A percentile compares a stretch with the other conserved stretches of the same genome.
Evolutionary conservation across 176 grass and related monocot genomes (phyloP).

Genomic region (Elymus sibiricus): DNA sequence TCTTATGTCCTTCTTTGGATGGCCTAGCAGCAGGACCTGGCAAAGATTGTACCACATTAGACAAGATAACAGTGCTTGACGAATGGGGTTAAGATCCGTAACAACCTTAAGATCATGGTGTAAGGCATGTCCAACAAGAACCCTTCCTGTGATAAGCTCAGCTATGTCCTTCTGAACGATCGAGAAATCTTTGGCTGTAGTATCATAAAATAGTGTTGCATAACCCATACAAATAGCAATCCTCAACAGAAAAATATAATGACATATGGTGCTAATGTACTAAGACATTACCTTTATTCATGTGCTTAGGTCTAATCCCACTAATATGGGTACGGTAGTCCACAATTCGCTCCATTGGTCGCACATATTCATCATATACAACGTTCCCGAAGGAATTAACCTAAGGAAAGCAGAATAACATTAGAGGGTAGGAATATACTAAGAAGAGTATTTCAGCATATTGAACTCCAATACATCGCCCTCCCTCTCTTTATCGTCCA

Average conservation of each 20-base stretch:
- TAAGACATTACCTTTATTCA: slow-evolving; percentile 67
- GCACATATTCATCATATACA: slow-evolving; percentile 82
- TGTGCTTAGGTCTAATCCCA: slow-evolving; percentile 89
- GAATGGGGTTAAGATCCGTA: neutral
- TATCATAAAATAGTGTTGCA: slow-evolving; percentile 28
- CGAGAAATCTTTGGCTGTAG: slow-evolving; percentile 78
- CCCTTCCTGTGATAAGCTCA: slow-evolving; percentile 77
- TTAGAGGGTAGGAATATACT: neutral
- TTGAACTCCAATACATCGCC: neutral
- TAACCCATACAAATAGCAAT: slow-evolving; percentile 5
- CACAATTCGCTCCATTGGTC: slow-evolving; percentile 67
- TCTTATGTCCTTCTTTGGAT: slow-evolving; percentile 81
- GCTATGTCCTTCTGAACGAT: slow-evolving; percentile 65
- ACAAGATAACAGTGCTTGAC: slow-evolving; percentile 12
- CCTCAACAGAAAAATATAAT: neutral
- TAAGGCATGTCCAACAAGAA: slow-evolving; percentile 94
- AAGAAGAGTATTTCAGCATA: neutral
- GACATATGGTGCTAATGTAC: neutral
- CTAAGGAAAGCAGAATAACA: slow-evolving; percentile 39
- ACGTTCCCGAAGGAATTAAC: slow-evolving; percentile 85
- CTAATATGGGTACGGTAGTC: slow-evolving; percentile 88
- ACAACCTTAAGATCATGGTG: slow-evolving; percentile 95
- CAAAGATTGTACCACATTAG: slow-evolving; percentile 25
- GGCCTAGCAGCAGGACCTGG: slow-evolving; percentile 76
- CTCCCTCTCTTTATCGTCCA: neutral